Base-by-base conservation (phyloP, 2,329 filamentous ascomycete species). In the Dryadomyces quercus-mongolicae region DNA sequence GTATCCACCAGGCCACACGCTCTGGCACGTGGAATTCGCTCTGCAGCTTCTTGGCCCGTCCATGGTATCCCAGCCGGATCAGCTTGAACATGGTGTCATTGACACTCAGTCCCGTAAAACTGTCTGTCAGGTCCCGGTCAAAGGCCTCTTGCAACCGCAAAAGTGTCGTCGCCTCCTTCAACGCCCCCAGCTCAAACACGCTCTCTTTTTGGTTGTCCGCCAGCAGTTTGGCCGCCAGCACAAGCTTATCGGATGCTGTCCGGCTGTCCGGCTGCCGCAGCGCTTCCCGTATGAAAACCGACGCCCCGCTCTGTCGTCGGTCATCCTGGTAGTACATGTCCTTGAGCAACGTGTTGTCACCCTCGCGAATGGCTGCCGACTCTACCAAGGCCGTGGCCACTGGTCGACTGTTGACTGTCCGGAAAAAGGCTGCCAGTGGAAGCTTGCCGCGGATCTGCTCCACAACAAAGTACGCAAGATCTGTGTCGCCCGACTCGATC, bases 271-370 rank as follows among this genome's bases (percentile, higher is more conserved):
- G 76, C 64, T 93, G 87, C 5, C 77, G 71, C 8, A 98, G 74
- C 0, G 91, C 88, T 69, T 98, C 92, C 20, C 82, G 81, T 15
- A 98, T 74, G 56, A 97, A 86, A 2, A 98, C 82, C 55, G 89
- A 86, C 0, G 92, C 87, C 3, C 93, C 90, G 60, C 97, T 93
- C 5, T 90, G 74, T 3, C 91, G 82, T 5, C 92, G 82, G 66
- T 98, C 93, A 63, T 97, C 93, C 70, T 97, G 93, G 66, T 98
- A 98, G 71, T 93, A 98, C 3, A 98, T 74, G 65, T 97, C 93
- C 64, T 97, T 98, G 25, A 98, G 80, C 21, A 98, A 69, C 0
- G 80, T 77, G 62, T 95, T 90, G 62, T 95, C 86, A 20, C 70
- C 72, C 51, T 88, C 82, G 51, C 78, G 75, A 47, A 71, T 65